Conservation (phyloP, 495 filamentous ascomycete species). For the Penicillium samsonianum region DNA sequence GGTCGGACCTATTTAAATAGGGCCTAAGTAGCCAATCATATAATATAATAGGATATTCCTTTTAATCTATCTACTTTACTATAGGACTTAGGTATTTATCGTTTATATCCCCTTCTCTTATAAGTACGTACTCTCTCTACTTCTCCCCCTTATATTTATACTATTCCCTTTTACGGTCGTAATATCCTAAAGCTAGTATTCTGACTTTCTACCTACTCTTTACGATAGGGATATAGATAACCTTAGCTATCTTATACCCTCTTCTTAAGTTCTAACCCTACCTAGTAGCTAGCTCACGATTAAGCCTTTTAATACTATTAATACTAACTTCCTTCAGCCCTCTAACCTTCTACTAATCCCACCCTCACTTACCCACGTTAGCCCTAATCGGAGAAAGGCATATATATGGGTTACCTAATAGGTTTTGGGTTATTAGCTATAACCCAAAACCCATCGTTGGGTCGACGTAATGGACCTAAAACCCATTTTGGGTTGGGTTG, state of each 20-base stretch:
- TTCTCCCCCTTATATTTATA: background rate
- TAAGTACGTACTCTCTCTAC: background rate
- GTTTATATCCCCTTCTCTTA: background rate
- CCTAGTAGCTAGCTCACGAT: background rate
- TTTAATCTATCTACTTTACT: background rate
- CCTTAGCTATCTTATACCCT: background rate
- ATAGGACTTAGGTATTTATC: background rate
- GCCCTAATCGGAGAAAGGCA: too few relatives aligned
- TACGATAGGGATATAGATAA: background rate
- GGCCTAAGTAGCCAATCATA: background rate
- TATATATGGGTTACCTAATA: too few relatives aligned
- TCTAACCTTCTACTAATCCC: background rate
- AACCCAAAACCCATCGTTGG: too few relatives aligned
- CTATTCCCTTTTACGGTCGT: background rate
- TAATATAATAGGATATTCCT: too few relatives aligned
- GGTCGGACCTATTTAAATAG: background rate
- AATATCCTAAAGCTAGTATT: conserved; percentile 1
- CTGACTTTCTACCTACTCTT: background rate
- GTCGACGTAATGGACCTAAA: too few relatives aligned
- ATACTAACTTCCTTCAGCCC: background rate
- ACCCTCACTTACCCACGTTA: background rate
- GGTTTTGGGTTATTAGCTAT: too few relatives aligned
- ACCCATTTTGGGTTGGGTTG: too few relatives aligned
- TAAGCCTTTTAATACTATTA: conserved; percentile 1
- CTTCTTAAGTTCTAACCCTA: background rate